Evolutionary conservation across 2,329 filamentous ascomycete genomes (phyloP), one percentile per base, ranked within the genome.

Genomic region (Colletotrichum aenigma): DNA sequence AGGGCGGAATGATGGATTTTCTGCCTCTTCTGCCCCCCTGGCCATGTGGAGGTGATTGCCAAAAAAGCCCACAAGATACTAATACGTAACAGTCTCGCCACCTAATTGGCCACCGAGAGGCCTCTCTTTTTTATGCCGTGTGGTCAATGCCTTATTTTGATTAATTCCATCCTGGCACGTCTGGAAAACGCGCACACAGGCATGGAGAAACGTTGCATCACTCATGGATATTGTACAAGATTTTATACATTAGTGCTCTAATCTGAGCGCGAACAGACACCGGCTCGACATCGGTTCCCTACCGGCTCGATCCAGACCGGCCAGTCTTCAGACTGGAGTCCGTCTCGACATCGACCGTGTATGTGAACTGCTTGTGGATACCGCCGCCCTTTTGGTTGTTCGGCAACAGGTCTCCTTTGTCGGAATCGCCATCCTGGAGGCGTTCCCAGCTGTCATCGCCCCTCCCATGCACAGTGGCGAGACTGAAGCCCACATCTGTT

Each of bases 381-480:
- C 64, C 72, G n/a, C 71, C 74, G 34, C 64, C 60, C 56, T 69
- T 76, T 2, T 34, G 62, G 24, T 64, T 69, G 8, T 26, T 52
- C n/a, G 74, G 64, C 18, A 76, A 21, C 43, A 76, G 28, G 55
- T 76, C 69, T 6, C 76, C 76, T 56, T 76, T 77, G 56, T 77
- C 76, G 21, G 76, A 77, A 43, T 76, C 74, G 66, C 69, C 76
- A 66, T 77, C 76, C 24, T 66, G 68, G n/a, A 77, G 74, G 16
- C 76, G 74, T 30, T 77, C 76, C 76, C 76, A 77, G 18, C 61
- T 68, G 48, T 77, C 76, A 48, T 76, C 74, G 52, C 74, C 74
- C 36, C 66, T 52, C 16, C 75, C 67, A 21, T 75, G 72, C 6
- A 77, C 72, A 21, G 75, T 76, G 15, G 72, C 61, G 36, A 76